Base-by-base conservation (phyloP, 2,329 filamentous ascomycete genomes). In the Pyrenophora teres region DNA sequence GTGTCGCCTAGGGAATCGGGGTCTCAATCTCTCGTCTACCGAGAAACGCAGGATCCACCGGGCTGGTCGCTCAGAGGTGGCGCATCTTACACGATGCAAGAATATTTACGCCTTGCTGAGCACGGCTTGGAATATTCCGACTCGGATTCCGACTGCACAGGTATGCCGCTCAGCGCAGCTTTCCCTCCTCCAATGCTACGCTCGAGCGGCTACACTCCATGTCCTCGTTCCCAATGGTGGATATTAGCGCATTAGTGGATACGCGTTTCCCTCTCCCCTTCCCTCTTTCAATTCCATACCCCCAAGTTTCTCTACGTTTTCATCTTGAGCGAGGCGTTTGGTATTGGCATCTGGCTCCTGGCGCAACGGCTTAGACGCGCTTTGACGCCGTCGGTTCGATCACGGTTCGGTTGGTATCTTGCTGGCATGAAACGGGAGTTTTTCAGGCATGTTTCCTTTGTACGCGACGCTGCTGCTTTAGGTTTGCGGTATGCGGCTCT, bases 251-350 rank as follows among this genome's bases (percentile, higher is more conserved):
- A 54, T 16, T 41, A 46, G 41, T 27, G 23, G 25, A 38, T 50
- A 40, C 50, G 45, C 53, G 30, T 46, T 2, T 30, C n/a, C 13
- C 38, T 50, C 18, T 46, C 49, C 36, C 38, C 15, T 31, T 33
- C 15, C 6, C 36, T 36, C 9, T 44, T 40, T 16, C 3, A 46
- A 30, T 46, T 41, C 12, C 30, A 47, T 42, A 46, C 35, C 39
- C 40, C 40, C n/a, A 18, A 15, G 37, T 47, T 57, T 27, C 46
- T 45, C 41, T 31, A 31, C 40, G 13, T 46, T 31, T 50, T 44
- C 45, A 49, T 52, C 44, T 47, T 57, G 50, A 65, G 63, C 63
- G 63, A 55, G 63, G 63, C 63, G 63, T 66, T 57, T 42, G 63
- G 62, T 56, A 50, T 47, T 27, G 44, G 53, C 33, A 45, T 25